phyloP scores from a whole-genome alignment of 2,329 filamentous ascomycete genomes.

The Colletotrichum chlorophyti region DNA sequence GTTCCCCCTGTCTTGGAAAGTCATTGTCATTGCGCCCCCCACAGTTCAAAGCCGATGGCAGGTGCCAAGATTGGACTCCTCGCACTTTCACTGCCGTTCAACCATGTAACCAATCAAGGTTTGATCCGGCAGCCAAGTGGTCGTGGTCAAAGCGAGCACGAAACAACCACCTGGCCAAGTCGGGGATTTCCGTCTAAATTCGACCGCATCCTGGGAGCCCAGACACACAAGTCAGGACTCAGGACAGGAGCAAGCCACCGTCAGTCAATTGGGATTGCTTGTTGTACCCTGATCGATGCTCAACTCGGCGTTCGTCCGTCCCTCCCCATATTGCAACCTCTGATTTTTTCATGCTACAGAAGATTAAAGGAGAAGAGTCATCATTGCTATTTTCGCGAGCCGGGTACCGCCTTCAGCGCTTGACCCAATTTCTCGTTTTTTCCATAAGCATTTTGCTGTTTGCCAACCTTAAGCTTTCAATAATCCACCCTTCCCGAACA shows the following conservation, averaged over 20 bases:
- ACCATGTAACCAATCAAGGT: conserved; percentile 11
- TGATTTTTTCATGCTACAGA: too few species aligned
- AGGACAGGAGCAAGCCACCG: too few species aligned
- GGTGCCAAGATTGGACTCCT: conserved; percentile 12
- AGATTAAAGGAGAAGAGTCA: too few species aligned
- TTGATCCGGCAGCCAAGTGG: conserved; percentile 17
- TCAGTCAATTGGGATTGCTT: too few species aligned
- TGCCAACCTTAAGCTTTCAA: not conserved
- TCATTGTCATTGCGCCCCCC: conserved; percentile 14
- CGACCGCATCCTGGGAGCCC: too few species aligned
- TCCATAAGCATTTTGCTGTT: too few species aligned
- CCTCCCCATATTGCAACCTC: not conserved
- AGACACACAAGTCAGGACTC: too few species aligned
- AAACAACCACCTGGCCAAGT: conserved; percentile 14
- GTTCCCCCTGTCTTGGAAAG: not conserved
- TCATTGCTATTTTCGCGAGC: not conserved
- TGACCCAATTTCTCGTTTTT: not conserved
- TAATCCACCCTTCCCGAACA: not conserved
- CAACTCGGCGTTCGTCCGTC: not conserved
- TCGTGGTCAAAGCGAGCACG: conserved; percentile 12
- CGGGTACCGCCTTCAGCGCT: not conserved
- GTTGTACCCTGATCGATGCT: too few species aligned
- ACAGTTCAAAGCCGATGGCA: conserved; percentile 12
- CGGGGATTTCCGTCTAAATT: not conserved
- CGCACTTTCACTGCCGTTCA: not conserved